Percentiles rank a stretch among this genome's conserved stretches.
These are phyloP conservation scores for Baeospora myosura DNA, from an alignment of 1,284 basidiomycete species.

Conservation along the genomic window DNA sequence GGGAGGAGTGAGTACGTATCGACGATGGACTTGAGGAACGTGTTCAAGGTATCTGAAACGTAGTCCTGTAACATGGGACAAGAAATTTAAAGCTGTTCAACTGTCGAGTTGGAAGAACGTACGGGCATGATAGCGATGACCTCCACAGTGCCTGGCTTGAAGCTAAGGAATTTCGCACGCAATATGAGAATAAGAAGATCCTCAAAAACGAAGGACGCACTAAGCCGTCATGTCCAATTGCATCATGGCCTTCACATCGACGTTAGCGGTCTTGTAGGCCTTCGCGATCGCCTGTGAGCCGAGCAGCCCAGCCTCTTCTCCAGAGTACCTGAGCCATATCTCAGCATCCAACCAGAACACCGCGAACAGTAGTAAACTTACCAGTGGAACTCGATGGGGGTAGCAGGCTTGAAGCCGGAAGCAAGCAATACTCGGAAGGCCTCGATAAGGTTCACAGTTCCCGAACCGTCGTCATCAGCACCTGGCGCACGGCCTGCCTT, in stretches of 20 bases:
- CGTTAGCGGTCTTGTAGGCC: conserved; percentile 39
- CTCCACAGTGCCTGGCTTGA: conserved; percentile 19
- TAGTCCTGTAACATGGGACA: too few species aligned
- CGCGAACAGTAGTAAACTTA: conserved; percentile 13
- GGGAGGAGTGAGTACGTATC: conserved; percentile 14
- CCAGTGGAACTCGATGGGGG: conserved; percentile 57
- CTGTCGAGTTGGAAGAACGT: too few species aligned
- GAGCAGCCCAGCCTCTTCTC: conserved; percentile 56
- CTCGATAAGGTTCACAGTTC: conserved; percentile 52
- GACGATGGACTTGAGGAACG: conserved; percentile 14
- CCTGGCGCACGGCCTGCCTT: conserved; percentile 21
- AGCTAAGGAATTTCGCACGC: conserved; percentile 15
- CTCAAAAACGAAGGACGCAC: conserved; percentile 19
- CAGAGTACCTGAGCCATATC: conserved; percentile 20
- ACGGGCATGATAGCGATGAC: conserved; percentile 18
- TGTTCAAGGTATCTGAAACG: conserved; percentile 13
- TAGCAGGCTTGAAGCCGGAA: conserved; percentile 36
- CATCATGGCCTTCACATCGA: conserved; percentile 36
- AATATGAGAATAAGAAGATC: conserved; percentile 21
- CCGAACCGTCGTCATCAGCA: conserved; percentile 41
- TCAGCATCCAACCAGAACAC: neutral
- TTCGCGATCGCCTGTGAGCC: conserved; percentile 52
- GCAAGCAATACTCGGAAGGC: conserved; percentile 43
- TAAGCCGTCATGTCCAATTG: conserved; percentile 34
- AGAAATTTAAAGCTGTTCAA: too few species aligned